Evolutionary conservation across 768 basidiomycete genomes (phyloP).

Genomic region (Amanita muscaria): DNA sequence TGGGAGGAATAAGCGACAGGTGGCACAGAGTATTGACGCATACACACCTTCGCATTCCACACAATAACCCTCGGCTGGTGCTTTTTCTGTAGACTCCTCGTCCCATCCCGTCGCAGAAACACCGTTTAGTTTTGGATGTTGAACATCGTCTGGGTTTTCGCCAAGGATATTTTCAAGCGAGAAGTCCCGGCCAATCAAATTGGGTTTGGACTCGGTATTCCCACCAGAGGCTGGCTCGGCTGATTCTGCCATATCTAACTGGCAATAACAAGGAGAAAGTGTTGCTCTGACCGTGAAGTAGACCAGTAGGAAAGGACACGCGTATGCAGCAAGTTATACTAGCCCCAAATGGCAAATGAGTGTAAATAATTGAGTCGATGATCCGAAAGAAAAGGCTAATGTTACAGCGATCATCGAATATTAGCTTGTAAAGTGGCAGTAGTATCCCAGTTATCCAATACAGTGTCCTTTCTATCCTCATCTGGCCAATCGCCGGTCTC

Average conservation of each 20-base stretch:
- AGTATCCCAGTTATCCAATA: conserved; percentile 3
- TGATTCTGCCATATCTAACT: neutral
- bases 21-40: conserved; percentile 1
- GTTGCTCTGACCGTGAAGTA: too few relatives aligned
- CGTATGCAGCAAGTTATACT: neutral
- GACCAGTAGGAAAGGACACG: neutral
- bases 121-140: conserved; percentile 39
- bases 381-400: conserved; percentile 1
- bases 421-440: neutral
- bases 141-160: conserved; percentile 52
- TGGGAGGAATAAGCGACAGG: conserved; percentile 8
- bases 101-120: conserved; percentile 52
- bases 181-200: conserved; percentile 22
- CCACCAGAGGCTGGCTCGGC: neutral
- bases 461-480: conserved; percentile 6
- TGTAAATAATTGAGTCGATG: neutral
- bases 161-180: conserved; percentile 67
- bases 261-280: neutral
- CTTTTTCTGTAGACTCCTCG: conserved; percentile 44
- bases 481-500: conserved; percentile 46
- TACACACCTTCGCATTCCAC: conserved; percentile 77
- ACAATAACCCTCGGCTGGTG: conserved; percentile 57
- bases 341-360: conserved; percentile 7
- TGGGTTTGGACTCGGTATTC: neutral
- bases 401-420: neutral